Conservation (phyloP, 352 stramenopile species). For the Phytophthora pistaciae region DNA sequence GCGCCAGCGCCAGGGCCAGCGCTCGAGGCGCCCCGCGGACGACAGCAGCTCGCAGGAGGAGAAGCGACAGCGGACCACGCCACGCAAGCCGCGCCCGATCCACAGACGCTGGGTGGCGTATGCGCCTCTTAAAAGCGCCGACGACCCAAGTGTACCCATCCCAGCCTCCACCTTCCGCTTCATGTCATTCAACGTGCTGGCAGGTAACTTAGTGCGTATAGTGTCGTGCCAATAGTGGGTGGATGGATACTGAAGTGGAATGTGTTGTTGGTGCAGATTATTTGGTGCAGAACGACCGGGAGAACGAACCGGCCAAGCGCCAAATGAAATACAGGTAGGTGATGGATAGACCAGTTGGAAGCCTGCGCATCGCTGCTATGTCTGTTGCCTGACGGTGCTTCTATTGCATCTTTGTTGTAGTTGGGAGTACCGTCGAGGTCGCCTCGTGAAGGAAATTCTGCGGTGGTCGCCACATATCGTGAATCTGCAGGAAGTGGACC, state of each 20-base stretch:
- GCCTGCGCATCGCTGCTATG: neutral
- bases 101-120: conserved; percentile 64
- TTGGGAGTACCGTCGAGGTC: conserved; percentile 57
- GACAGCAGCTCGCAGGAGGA: conserved; percentile 9
- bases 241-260: too few species aligned
- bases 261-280: conserved; percentile 50
- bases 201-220: conserved; percentile 33
- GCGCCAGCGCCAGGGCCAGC: conserved; percentile 9
- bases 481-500: conserved; percentile 79
- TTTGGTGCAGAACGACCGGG: conserved; percentile 45
- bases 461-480: conserved; percentile 57
- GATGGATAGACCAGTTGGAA: neutral
- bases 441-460: conserved; percentile 65
- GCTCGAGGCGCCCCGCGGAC: neutral
- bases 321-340: conserved; percentile 61
- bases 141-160: conserved; percentile 26
- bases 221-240: too few species aligned
- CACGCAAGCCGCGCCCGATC: conserved; percentile 10
- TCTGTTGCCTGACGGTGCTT: neutral
- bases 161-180: conserved; percentile 62
- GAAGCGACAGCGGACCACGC: conserved; percentile 15
- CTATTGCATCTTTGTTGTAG: conserved; percentile 13
- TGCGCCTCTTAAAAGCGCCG: conserved; percentile 32
- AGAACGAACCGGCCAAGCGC: conserved; percentile 38
- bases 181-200: conserved; percentile 79